Evolutionary conservation across 805 yeast species (phyloP), one percentile per base, ranked within the genome.

Genomic region (Kodamaea lidongshanica): DNA sequence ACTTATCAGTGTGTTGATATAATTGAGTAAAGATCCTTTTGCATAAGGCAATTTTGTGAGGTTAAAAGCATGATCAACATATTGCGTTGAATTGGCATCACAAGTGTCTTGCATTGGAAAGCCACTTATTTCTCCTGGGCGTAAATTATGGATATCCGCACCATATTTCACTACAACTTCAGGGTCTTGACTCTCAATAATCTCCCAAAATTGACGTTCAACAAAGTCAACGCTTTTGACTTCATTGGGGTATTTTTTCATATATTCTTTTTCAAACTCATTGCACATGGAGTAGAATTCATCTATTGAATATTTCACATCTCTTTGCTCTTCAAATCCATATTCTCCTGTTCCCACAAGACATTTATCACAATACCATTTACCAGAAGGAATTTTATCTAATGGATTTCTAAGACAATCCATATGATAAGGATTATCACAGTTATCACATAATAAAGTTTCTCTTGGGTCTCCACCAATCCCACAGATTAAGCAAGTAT

Each of bases 261-360:
- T 35, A 45, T 75, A 70, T 40, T 72, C 61, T 7, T 53, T 38
- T 7, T 61, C 58, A 43, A 77, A 77, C 14, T 66, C 58, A 19
- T 58, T 52, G 39, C 85, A 78, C 37, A 71, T 58, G 4, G 67
- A 52, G 39, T 71, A 67, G 51, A 87, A 88, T 34, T 79, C 77
- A 0, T 59, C 52, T 10, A 84, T 55, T 0, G 79, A 61, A 46
- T 79, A 79, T 24, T 61, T 58, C 12, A 61, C 50, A 1, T 77
- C 70, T 1, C 66, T 62, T 19, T 55, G 54, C 40, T 82, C 92
- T 40, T 81, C 88, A 52, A 89, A 88, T 1, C 94, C 95, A 47
- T 85, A 88, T 40, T 77, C 87, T 1, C 92, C 89, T 23, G 84
- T 79, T 0, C 95, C 95, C 9, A 81, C 65, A n/a, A 88, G 60